Percentiles rank a stretch among this genome's conserved stretches.
These are phyloP conservation scores for Tetracladium maxilliforme DNA, from an alignment of 2,329 filamentous ascomycete species.

Conservation along the genomic window DNA sequence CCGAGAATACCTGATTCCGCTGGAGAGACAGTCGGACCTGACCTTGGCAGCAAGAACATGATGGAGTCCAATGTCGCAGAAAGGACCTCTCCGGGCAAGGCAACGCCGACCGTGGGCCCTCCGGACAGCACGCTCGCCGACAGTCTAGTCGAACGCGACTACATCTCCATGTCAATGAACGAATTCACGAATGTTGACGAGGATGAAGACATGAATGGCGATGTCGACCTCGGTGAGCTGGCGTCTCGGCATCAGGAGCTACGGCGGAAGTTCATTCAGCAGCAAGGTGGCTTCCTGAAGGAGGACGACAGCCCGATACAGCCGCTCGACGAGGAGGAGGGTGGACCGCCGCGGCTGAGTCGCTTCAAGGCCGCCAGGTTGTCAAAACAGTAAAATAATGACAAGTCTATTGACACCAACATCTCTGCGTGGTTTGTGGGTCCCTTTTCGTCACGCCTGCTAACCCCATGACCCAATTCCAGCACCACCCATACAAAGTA, in stretches of 20 bases:
- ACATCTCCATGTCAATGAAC: conserved; percentile 15
- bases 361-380: conserved; percentile 60
- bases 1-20: no score
- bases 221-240: conserved; percentile 63
- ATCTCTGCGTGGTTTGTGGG: background rate
- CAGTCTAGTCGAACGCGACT: conserved; percentile 38
- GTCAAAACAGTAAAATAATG: conserved; percentile 27
- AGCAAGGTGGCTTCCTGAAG: conserved; percentile 67
- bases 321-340: conserved; percentile 50
- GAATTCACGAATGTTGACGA: conserved; percentile 37
- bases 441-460: conserved; percentile 1
- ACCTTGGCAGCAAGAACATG: no score
- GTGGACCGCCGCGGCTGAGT: conserved; percentile 49
- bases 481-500: conserved; percentile 2
- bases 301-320: conserved; percentile 50
- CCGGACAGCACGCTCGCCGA: conserved; percentile 39
- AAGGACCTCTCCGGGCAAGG: conserved; percentile 5
- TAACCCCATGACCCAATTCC: background rate
- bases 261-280: conserved; percentile 70
- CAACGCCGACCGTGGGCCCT: conserved; percentile 13
- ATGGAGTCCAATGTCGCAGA: conserved; percentile 8
- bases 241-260: conserved; percentile 70
- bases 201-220: no score
- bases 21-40: no score
- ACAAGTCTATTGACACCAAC: conserved; percentile 2